These are phyloP conservation scores for Avena atlantica DNA, from an alignment of 176 grass and related monocot genomes.

Conservation along the genomic window DNA sequence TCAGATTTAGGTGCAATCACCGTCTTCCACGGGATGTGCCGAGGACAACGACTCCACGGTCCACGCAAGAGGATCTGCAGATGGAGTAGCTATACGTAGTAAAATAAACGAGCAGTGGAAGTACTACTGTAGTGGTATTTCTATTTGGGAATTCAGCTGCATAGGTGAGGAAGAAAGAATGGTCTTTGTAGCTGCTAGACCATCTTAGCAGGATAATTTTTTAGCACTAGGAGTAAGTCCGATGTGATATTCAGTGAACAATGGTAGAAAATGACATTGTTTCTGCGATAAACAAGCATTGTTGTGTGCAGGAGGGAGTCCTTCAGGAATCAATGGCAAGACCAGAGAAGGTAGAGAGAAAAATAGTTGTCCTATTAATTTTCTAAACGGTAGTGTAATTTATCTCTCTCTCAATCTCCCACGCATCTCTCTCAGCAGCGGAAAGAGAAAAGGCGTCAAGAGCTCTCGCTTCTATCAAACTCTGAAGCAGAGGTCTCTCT, in stretches of 20 bases:
- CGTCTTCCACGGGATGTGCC: no score
- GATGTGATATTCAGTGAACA: conserved; percentile 25
- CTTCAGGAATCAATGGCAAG: background rate
- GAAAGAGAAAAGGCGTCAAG: no score
- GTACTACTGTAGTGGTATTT: background rate
- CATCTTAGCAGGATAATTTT: background rate
- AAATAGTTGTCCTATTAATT: conserved; percentile 4
- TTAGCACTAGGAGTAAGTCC: background rate
- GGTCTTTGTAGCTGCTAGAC: background rate
- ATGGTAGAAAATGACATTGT: conserved; percentile 43
- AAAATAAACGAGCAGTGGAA: background rate
- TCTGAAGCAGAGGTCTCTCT: no score
- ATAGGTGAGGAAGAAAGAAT: background rate
- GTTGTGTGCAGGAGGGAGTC: no score
- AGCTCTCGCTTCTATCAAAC: no score
- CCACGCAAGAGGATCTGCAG: no score
- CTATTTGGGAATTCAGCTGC: background rate
- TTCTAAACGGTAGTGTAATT: no score
- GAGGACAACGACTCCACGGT: no score
- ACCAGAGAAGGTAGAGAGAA: background rate
- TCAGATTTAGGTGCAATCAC: no score
- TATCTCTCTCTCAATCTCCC: no score
- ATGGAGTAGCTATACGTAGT: no score
- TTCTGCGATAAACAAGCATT: conserved; percentile 16
- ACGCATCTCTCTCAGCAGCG: no score